A percentile compares a stretch with the other conserved stretches of the same genome.
Conservation (phyloP, 805 yeast genomes). For the Candida hispaniensis region DNA sequence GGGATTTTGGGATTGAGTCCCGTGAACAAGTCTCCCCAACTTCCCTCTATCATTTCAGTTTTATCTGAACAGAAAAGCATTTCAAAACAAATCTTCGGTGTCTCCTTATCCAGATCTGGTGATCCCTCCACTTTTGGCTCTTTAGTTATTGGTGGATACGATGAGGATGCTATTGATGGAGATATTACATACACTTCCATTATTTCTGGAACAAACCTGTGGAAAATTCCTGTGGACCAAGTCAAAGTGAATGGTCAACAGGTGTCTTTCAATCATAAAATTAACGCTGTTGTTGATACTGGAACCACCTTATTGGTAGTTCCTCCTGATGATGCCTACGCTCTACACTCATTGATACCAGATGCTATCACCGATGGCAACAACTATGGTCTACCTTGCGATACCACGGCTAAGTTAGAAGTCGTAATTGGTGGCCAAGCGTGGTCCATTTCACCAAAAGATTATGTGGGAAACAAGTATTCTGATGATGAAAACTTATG, state of each 20-base stretch:
- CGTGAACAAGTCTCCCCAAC: slow-evolving; percentile 31
- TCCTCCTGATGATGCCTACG: slow-evolving; percentile 44
- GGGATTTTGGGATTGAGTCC: slow-evolving; percentile 55
- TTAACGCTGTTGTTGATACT: slow-evolving; percentile 44
- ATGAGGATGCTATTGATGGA: slow-evolving; percentile 32
- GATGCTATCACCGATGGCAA: slow-evolving; percentile 47
- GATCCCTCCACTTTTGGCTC: slow-evolving; percentile 32
- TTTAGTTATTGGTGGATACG: slow-evolving; percentile 36
- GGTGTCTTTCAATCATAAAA: slow-evolving; percentile 27
- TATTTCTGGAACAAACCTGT: slow-evolving; percentile 29
- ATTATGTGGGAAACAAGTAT: slow-evolving; percentile 43
- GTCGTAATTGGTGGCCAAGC: slow-evolving; percentile 37
- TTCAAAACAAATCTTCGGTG: slow-evolving; percentile 33
- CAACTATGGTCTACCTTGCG: slow-evolving; percentile 51
- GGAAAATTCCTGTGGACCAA: slow-evolving; percentile 40
- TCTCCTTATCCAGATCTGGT: slow-evolving; percentile 33
- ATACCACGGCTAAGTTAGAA: slow-evolving; percentile 34
- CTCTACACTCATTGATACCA: slow-evolving; percentile 42
- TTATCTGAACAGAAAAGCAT: slow-evolving; percentile 23
- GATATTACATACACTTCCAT: slow-evolving; percentile 34
- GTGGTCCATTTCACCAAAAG: slow-evolving; percentile 36
- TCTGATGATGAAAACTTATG: slow-evolving; percentile 39
- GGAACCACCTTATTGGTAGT: slow-evolving; percentile 56
- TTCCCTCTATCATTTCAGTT: slow-evolving; percentile 24
- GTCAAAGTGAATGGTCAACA: slow-evolving; percentile 31